Evolutionary conservation across 768 basidiomycete species (phyloP).

Genomic region (Lepiota venenata): DNA sequence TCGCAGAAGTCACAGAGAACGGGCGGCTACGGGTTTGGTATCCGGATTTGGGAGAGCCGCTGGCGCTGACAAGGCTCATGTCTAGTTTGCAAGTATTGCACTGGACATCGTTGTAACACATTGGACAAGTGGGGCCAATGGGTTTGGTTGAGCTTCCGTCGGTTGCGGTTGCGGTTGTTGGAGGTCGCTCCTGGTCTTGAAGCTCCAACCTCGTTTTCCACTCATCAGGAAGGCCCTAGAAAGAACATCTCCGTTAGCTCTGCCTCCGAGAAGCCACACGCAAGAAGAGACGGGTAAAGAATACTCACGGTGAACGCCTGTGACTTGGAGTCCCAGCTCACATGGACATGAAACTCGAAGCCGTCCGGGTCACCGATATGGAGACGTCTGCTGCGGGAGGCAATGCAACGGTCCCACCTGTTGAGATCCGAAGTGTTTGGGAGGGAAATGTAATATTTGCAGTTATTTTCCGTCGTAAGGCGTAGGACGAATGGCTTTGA

Average conservation of each 20-base stretch:
- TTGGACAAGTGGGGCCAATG: constrained; percentile 1
- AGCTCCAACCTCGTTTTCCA: constrained; percentile 10
- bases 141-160: constrained; percentile 3
- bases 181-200: background rate
- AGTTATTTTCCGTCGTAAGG: constrained; percentile 8
- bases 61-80: background rate
- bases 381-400: constrained; percentile 5
- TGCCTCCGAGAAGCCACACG: background rate
- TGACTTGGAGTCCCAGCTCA: constrained; percentile 7
- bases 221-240: constrained; percentile 11
- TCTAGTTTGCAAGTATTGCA: constrained; percentile 12
- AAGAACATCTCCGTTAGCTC: background rate
- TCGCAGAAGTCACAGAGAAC: constrained; percentile 8
- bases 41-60: background rate
- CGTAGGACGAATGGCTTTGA: constrained; percentile 10
- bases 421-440: constrained; percentile 12
- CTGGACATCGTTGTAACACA: constrained; percentile 8
- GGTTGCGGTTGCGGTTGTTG: background rate
- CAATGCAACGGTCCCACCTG: constrained; percentile 2
- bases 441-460: constrained; percentile 10
- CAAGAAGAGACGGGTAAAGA: background rate
- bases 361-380: constrained; percentile 6
- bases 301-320: constrained; percentile 8
- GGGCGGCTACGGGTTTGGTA: background rate
- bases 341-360: constrained; percentile 12